Evolutionary conservation across 2,329 filamentous ascomycete genomes (phyloP), one percentile per base, ranked within the genome.

Genomic region (Scortechinia acanthostroma): DNA sequence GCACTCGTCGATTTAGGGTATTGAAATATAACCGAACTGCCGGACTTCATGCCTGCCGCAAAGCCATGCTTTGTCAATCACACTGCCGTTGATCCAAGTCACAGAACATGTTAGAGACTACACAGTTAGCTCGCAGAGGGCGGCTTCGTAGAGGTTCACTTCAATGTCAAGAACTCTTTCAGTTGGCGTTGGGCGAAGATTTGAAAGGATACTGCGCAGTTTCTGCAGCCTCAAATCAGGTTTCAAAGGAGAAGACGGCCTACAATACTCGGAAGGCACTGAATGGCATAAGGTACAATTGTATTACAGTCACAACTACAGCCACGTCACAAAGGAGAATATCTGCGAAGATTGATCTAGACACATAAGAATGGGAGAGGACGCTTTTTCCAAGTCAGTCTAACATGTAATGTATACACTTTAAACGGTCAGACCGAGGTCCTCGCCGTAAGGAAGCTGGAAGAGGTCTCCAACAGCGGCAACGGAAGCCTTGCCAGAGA

Each of bases 241-340:
- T 30, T 30, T 30, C 25, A 10, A n/a, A 10, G 25, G 10, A 30
- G 10, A 10, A n/a, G n/a, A n/a, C 10, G n/a, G 25, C n/a, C 25
- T 30, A n/a, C 25, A 30, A 10, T 30, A 30, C 25, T 30, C 25
- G 25, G n/a, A n/a, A 30, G 10, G n/a, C n/a, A 30, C 25, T 30
- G 25, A 10, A 30, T 10, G n/a, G 25, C 25, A 30, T 40, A 40
- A 40, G 35, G 17, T 40, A 40, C 35, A 40, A 40, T 40, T 40
- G 35, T 40, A 40, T 40, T 40, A 40, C 35, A 40, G 35, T 40
- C 35, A 30, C 25, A 40, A 40, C 35, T 40, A 40, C 35, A 40
- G 6, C 35, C 35, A 19, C 17, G 20, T 30, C 25, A 40, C 35
- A 40, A 40, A 40, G 17, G 35, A 40, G n/a, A 19, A 40, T 40